Evolutionary conservation across 208 protist species (phyloP), one percentile per base, ranked within the genome.

Genomic region (Trypanosoma cruzi): DNA sequence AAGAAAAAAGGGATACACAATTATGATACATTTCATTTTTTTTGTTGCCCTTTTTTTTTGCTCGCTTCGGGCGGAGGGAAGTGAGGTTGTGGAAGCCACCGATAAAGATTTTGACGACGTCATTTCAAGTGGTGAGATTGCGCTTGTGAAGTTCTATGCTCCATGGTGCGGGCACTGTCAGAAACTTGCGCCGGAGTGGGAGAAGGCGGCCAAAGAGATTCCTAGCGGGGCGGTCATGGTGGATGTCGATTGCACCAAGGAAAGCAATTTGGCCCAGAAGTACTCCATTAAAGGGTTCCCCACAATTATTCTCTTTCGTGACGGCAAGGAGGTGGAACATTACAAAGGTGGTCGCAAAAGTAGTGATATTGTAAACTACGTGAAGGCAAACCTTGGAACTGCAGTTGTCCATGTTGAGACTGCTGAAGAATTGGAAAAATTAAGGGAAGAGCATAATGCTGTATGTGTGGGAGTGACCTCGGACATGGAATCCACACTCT

Each of bases 111-210:
- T 97, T 63, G 78, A 93, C 55, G 59, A 67, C 13, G 44, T 81
- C 46, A 70, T 96, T 54, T 67, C 37, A 40, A 77, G 61, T 6
- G 58, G 46, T 44, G 82, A 86, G 26, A 55, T 95, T 3, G 75
- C 80, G 11, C 75, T 97, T 24, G 83, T 98, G 36, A 97, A 98
- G 78, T 99, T 98, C 74, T 98, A 95, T 58, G 90, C 92, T 29
- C 93, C 94, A 61, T 98, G 95, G 95, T 99, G 97, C 77, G 95
- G 95, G 36, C 95, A 98, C 83, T 99, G 97, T 87, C 92, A 97
- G 70, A 94, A 92, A 67, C 80, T 97, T 32, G 93, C 85, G 3
- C 94, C 95, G 20, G 91, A 96, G 72, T 96, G 81, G 62, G 76
- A 81, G 49, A 89, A 93, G 63, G 88, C 93, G 0, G 74, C 89